These are phyloP conservation scores for Penicillium sp. DNA, from an alignment of 2,329 filamentous ascomycete species.

Conservation along the genomic window DNA sequence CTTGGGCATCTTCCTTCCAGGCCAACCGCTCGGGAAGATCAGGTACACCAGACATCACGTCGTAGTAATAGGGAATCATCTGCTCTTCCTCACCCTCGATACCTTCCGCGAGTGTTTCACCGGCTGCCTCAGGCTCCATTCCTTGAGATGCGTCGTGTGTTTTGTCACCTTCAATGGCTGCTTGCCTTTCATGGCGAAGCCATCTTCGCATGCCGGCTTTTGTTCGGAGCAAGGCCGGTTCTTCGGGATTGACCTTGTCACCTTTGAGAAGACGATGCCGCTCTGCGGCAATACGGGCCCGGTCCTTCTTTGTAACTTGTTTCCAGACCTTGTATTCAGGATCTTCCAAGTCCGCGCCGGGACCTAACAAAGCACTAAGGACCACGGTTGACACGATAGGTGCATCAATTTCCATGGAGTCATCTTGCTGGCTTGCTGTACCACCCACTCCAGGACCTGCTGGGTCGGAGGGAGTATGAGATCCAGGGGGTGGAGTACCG, in stretches of 20 bases:
- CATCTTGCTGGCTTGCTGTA: constrained; percentile 72
- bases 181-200: constrained; percentile 73
- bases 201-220: constrained; percentile 90
- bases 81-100: constrained; percentile 86
- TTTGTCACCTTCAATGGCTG: constrained; percentile 55
- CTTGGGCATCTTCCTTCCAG: constrained; percentile 88
- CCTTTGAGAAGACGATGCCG: constrained; percentile 82
- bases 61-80: constrained; percentile 91
- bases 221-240: constrained; percentile 79
- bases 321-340: constrained; percentile 96
- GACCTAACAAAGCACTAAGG: constrained; percentile 63
- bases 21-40: constrained; percentile 75
- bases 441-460: constrained; percentile 64
- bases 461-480: constrained; percentile 70
- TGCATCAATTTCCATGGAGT: constrained; percentile 85
- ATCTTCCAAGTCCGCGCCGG: constrained; percentile 83
- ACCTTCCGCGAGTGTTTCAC: constrained; percentile 87
- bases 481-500: constrained; percentile 75
- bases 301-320: constrained; percentile 95
- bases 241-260: constrained; percentile 79
- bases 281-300: constrained; percentile 81
- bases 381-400: constrained; percentile 65
- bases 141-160: constrained; percentile 47
- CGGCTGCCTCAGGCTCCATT: constrained; percentile 51
- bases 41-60: constrained; percentile 79